Base-by-base conservation (phyloP, 176 grass and related monocot genomes). In the Lolium multiflorum region DNA sequence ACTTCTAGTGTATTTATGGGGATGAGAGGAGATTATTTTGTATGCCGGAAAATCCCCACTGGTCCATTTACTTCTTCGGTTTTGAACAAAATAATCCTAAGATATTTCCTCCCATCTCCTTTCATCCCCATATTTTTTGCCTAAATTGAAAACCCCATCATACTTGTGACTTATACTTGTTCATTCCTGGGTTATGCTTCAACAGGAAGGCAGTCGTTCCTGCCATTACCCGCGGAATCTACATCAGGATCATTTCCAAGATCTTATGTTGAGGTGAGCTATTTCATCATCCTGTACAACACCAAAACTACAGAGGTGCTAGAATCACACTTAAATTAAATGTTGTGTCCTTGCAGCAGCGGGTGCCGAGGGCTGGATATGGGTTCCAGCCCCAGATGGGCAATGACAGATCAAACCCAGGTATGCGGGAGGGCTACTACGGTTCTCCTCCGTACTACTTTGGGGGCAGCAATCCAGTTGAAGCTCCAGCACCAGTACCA, bases 151-250 rank as follows among this genome's bases (percentile, higher is more conserved):
- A 28, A 28, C 28, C n/a, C n/a, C n/a, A n/a, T n/a, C n/a, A n/a
- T n/a, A n/a, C 21, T 17, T 14, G 46, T 51, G 3, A 4, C 15
- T 54, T 51, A 72, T 25, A 26, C 63, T 15, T 70, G 20, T 26
- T 74, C 55, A 56, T 41, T 89, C 68, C n/a, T 81, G 16, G 46
- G 69, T 83, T 91, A 70, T 82, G 37, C 21, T 58, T 64, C 39
- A 81, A 82, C 80, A 98, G 95, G 68, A 76, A 95, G 93, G 51
- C 83, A 88, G 68, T 71, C 84, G 46, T 89, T 87, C 71, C 58
- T 76, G 50, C 80, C 91, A 80, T 58, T 71, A 77, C 61, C 78
- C 18, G 75, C 50, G 63, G 89, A 94, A 58, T 71, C 88, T 76
- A 73, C 89, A 54, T 37, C 78, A 24, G 83, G 80, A 78, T 14